These are phyloP conservation scores for Aphanomyces euteiches DNA, from an alignment of 352 stramenopile species.

Conservation along the genomic window DNA sequence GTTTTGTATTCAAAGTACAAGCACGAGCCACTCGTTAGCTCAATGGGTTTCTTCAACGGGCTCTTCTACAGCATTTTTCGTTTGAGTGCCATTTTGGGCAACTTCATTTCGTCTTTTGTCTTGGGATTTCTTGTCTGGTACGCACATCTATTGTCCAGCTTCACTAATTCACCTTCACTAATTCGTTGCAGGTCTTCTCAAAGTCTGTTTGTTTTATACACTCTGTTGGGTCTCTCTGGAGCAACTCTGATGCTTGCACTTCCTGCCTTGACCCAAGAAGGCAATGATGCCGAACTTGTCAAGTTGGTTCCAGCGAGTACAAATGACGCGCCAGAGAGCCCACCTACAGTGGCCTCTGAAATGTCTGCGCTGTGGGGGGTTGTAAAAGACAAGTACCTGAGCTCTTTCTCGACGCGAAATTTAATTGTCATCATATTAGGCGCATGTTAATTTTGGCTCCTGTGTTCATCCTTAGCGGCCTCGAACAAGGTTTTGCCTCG, in stretches of 20 bases:
- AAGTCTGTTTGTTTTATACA: not conserved
- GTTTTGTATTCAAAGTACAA: constrained; percentile 16
- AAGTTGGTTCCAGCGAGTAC: not conserved
- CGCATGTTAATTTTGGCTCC: constrained; percentile 13
- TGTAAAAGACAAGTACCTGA: constrained; percentile 7
- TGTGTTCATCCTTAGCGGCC: constrained; percentile 22
- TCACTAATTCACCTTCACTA: not conserved
- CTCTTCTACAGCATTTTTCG: constrained; percentile 27
- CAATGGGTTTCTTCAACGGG: constrained; percentile 27
- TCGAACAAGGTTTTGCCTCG: constrained; percentile 26
- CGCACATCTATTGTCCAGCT: not conserved
- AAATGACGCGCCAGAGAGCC: too few relatives aligned
- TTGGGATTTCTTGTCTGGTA: constrained; percentile 19
- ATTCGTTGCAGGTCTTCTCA: not conserved
- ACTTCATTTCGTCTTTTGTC: constrained; percentile 23
- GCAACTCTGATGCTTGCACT: not conserved
- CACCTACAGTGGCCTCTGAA: too few relatives aligned
- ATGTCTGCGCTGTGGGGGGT: not conserved
- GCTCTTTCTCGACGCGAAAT: too few relatives aligned
- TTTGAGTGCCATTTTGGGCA: constrained; percentile 17
- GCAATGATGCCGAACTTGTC: not conserved
- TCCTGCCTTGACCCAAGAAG: not conserved
- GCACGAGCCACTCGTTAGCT: constrained; percentile 16
- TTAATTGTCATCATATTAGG: constrained; percentile 6
- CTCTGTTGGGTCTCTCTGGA: not conserved